Evolutionary conservation across 1,284 basidiomycete genomes (phyloP).

Genomic region (Boletellus deceptivus): DNA sequence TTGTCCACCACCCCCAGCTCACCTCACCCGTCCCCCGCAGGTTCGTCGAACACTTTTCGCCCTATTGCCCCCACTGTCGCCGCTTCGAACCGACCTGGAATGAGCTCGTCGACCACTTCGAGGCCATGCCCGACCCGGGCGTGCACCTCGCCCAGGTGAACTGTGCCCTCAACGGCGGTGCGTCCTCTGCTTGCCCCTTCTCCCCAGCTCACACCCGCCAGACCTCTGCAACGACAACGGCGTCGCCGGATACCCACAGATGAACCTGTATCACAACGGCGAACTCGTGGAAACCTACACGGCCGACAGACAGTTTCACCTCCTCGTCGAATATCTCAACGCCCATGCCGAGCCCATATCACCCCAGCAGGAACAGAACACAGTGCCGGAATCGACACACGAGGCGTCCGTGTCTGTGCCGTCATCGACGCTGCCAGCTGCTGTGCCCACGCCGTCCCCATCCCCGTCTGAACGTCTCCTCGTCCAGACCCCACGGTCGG

Average conservation of each 20-base stretch:
- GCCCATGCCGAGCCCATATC: constrained; percentile 30
- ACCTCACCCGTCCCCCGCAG: constrained; percentile 14
- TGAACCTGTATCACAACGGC: constrained; percentile 76
- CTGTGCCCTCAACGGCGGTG: constrained; percentile 81
- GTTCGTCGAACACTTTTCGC: constrained; percentile 77
- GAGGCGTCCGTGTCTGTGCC: constrained; percentile 12
- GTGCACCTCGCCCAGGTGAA: constrained; percentile 85
- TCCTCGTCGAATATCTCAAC: constrained; percentile 52
- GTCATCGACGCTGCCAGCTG: neutral
- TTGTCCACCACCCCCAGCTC: neutral
- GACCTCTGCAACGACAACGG: constrained; percentile 76
- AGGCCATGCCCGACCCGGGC: constrained; percentile 50
- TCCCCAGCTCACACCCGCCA: constrained; percentile 30
- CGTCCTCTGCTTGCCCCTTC: constrained; percentile 20
- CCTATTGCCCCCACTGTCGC: constrained; percentile 79
- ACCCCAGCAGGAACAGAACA: neutral
- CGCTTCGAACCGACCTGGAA: constrained; percentile 84
- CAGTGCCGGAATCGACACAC: too few species aligned
- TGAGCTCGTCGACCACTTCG: constrained; percentile 60
- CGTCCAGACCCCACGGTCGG: constrained; percentile 18
- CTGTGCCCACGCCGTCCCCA: constrained; percentile 11
- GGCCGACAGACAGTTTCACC: constrained; percentile 48
- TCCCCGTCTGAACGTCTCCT: constrained; percentile 6
- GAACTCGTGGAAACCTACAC: constrained; percentile 57
- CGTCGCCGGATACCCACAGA: constrained; percentile 76